Evolutionary conservation across 2,329 filamentous ascomycete species (phyloP), one percentile per base, ranked within the genome.

Genomic region (Pseudovirgaria hyperparasitica): DNA sequence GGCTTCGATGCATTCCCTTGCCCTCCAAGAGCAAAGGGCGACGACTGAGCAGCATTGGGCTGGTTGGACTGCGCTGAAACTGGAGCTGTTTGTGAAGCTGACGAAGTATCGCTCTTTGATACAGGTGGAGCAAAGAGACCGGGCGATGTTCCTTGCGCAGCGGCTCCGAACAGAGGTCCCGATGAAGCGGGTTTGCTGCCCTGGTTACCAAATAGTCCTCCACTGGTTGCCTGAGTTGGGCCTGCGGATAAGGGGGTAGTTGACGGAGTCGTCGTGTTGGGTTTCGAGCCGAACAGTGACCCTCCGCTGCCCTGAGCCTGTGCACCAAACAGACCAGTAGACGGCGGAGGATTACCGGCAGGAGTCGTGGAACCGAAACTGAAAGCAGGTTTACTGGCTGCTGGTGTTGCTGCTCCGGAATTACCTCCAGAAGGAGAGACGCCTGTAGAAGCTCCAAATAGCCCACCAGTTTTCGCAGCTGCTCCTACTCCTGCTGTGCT

Each of bases 351-450:
- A 13, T 47, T 42, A 25, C 51, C 52, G n/a, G 50, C 51, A 22
- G 52, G 52, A 8, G 50, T 55, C 4, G 52, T 56, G 3, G 52
- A 54, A n/a, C 42, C 40, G 16, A 54, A 41, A 19, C 41, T 38
- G 29, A 36, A 35, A n/a, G 45, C 45, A 9, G 54, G 49, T 36
- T 55, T 56, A 22, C 38, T 47, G 11, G 44, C 23, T 9, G 51
- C 48, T 9, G 51, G 50, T 3, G 51, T 55, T 10, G 36, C 30
- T 9, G 25, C 12, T 13, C 17, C 19, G 19, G 26, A 19, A 20
- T 8, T 8, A 20, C 19, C 19, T 20, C 9, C 8, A 16, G 27
- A n/a, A 23, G 17, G 17, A 16, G 29, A 16, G 16, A 28, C 30
- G 8, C 23, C 25, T 6, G 31, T 16, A 13, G 27, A 26, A 16